These are phyloP conservation scores for Botryotinia convoluta DNA, from an alignment of 2,329 filamentous ascomycete species.

Conservation along the genomic window DNA sequence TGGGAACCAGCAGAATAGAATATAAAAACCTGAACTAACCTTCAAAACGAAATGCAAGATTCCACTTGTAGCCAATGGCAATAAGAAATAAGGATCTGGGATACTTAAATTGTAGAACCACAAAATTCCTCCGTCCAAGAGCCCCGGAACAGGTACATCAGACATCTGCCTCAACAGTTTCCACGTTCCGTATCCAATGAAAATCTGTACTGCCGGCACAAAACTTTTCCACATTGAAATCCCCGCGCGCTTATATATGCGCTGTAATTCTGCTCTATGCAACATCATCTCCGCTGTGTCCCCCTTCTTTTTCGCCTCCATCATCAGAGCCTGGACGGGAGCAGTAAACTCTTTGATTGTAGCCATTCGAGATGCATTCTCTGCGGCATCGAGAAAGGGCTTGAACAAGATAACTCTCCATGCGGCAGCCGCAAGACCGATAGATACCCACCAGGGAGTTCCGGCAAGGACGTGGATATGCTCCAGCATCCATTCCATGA, in stretches of 20 bases:
- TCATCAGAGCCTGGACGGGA: constrained; percentile 56
- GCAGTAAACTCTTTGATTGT: constrained; percentile 56
- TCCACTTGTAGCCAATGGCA: constrained; percentile 67
- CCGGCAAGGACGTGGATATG: constrained; percentile 73
- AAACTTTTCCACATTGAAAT: constrained; percentile 52
- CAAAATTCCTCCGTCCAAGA: constrained; percentile 66
- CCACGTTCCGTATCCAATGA: constrained; percentile 79
- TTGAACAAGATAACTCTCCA: constrained; percentile 66
- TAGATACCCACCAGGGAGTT: constrained; percentile 78
- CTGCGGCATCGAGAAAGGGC: constrained; percentile 59
- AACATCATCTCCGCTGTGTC: constrained; percentile 50
- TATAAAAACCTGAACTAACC: constrained; percentile 25
- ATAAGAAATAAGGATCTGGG: constrained; percentile 72
- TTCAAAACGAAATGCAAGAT: constrained; percentile 46
- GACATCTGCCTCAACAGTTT: constrained; percentile 72
- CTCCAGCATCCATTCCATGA: constrained; percentile 76
- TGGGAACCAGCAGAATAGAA: not conserved
- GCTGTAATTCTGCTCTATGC: constrained; percentile 47
- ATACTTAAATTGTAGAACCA: constrained; percentile 81
- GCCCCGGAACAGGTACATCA: constrained; percentile 72
- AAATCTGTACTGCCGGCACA: constrained; percentile 59
- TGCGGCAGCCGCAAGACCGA: constrained; percentile 61
- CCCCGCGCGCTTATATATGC: constrained; percentile 54
- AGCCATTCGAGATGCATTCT: constrained; percentile 60
- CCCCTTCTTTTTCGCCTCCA: constrained; percentile 38